A percentile compares a stretch with the other conserved stretches of the same genome.
Evolutionary conservation across 192 early-diverging fungal species (phyloP).

Genomic region (Dispira parvispora): DNA sequence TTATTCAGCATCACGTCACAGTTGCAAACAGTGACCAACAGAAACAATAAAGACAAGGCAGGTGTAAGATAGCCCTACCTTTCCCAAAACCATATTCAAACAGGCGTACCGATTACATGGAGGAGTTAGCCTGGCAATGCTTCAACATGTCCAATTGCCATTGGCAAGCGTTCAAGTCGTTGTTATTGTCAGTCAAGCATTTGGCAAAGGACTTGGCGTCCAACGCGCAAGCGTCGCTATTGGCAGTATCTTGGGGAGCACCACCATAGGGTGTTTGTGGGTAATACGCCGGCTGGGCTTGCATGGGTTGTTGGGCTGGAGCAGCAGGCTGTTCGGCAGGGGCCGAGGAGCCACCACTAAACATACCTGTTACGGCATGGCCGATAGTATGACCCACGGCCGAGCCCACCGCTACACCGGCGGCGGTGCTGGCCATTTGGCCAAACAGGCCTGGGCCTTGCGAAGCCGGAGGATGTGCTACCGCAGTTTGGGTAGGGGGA

Average conservation of each 20-base stretch:
- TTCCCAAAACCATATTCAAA: too few species aligned
- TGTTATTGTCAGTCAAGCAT: conserved; percentile 68
- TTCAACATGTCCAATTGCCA: conserved; percentile 86
- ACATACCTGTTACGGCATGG: conserved; percentile 20
- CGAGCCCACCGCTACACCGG: conserved; percentile 83
- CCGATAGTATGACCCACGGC: conserved; percentile 44
- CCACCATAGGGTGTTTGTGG: background rate
- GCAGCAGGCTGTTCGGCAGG: conserved; percentile 16
- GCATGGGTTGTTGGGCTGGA: conserved; percentile 13
- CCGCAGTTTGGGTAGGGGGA: conserved; percentile 2
- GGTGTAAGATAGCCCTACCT: too few species aligned
- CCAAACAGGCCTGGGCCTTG: conserved; percentile 25
- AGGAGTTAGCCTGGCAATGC: conserved; percentile 47
- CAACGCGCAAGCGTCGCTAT: conserved; percentile 33
- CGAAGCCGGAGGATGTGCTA: conserved; percentile 6
- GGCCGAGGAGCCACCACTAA: conserved; percentile 25
- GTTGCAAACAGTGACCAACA: too few species aligned
- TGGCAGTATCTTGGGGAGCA: background rate
- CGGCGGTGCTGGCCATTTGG: conserved; percentile 88
- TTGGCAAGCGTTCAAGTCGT: conserved; percentile 70
- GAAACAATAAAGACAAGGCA: too few species aligned
- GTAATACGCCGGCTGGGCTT: conserved; percentile 15
- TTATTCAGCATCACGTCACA: too few species aligned
- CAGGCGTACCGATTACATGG: background rate
- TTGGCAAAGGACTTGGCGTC: conserved; percentile 70